Evolutionary conservation across 2,329 filamentous ascomycete genomes (phyloP).

Genomic region (Epicoccum sorghinum): DNA sequence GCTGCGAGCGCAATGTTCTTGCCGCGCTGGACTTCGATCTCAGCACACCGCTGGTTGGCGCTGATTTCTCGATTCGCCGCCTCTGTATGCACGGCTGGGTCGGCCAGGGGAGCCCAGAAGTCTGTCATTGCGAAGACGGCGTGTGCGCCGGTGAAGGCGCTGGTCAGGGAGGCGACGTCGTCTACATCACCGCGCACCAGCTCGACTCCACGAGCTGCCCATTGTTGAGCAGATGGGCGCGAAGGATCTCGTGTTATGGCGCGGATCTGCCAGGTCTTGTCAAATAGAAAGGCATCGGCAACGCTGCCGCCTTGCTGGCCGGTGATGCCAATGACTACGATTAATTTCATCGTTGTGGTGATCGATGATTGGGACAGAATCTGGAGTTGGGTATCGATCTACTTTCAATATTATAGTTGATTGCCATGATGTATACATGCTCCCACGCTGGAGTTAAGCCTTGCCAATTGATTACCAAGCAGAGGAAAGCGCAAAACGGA

Average conservation of each 20-base stretch:
- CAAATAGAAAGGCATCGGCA: slow-evolving; percentile 26
- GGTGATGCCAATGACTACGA: slow-evolving; percentile 26
- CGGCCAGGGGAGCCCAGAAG: not conserved
- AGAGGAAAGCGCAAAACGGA: too few species aligned
- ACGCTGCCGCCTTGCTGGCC: slow-evolving; percentile 29
- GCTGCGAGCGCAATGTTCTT: too few species aligned
- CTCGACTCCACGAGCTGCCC: not conserved
- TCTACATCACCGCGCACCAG: not conserved
- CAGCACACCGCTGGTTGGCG: not conserved
- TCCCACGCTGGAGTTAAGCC: too few species aligned
- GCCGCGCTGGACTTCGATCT: not conserved
- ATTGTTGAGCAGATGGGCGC: not conserved
- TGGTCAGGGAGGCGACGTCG: not conserved
- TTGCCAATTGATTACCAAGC: too few species aligned
- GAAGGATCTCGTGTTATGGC: not conserved
- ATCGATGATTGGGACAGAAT: too few species aligned
- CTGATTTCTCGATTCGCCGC: not conserved
- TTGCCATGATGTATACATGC: too few species aligned
- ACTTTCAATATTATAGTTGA: too few species aligned
- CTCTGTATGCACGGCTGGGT: not conserved
- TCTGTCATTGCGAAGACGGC: not conserved
- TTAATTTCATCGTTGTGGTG: slow-evolving; percentile 3
- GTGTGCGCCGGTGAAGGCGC: not conserved
- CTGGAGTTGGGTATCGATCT: too few species aligned
- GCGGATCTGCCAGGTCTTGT: slow-evolving; percentile 13